Base-by-base conservation (phyloP, 352 stramenopile species). In the Phytophthora litchii region DNA sequence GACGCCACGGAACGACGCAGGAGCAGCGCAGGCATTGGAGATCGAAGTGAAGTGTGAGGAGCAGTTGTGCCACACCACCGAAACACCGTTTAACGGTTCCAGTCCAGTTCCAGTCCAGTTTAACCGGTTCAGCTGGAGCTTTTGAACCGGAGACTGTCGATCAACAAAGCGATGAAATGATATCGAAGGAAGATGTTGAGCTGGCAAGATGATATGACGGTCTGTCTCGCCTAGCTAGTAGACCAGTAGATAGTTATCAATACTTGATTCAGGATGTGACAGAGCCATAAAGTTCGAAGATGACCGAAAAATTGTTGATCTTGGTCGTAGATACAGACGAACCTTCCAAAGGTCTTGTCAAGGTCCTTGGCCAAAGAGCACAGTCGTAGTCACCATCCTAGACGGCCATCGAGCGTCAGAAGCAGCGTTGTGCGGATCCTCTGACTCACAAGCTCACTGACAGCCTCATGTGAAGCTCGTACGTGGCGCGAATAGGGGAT, bases 401-500 rank as follows among this genome's bases (percentile, higher is more conserved):
- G 13, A n/a, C 35, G n/a, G 27, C 17, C 23, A 27, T 27, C 12
- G 32, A 45, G 38, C 38, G 13, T 42, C 21, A 48, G 25, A 37
- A 34, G 27, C 38, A 20, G 32, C 40, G 29, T n/a, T n/a, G 17
- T 34, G 21, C 41, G 13, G 20, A 48, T 48, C 25, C 14, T 49
- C 54, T 62, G 54, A 55, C 54, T 62, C 44, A 42, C 38, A 11
- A 7, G 2, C 2, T 49, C 12, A 20, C 13, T 16, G 23, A 9
- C n/a, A 45, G 31, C 27, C 54, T 38, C 23, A 42, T 19, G 56
- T 67, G 59, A 64, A 68, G 60, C 52, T 51, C 44, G 60, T 69
- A 60, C 41, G 54, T 64, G 36, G 60, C 45, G 60, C 48, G 60
- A 64, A 60, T 64, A 59, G 54, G 60, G 54, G 54, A 61, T 27